These are phyloP conservation scores for Tephrocybe rancida DNA, from an alignment of 768 basidiomycete species.

Conservation along the genomic window DNA sequence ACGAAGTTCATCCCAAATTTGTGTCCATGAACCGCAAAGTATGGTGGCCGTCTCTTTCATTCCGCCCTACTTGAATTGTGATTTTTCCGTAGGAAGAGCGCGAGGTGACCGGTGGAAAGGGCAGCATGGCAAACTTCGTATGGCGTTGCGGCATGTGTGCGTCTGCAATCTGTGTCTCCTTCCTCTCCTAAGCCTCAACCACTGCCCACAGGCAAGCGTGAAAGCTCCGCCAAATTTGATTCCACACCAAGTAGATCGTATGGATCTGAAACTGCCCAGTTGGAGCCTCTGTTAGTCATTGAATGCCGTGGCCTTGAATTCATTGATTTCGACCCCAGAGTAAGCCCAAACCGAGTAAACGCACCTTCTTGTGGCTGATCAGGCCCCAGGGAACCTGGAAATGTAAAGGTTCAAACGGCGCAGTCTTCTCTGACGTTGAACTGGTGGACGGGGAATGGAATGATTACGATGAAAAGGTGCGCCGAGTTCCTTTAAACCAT, in stretches of 20 bases:
- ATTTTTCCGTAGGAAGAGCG: slow-evolving; percentile 54
- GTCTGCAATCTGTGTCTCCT: slow-evolving; percentile 13
- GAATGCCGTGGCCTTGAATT: slow-evolving; percentile 92
- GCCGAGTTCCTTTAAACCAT: slow-evolving; percentile 5
- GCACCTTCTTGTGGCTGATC: not conserved
- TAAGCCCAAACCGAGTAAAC: slow-evolving; percentile 29
- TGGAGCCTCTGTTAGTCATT: slow-evolving; percentile 66
- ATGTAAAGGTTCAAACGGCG: slow-evolving; percentile 63
- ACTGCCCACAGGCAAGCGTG: slow-evolving; percentile 58
- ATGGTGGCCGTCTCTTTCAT: slow-evolving; percentile 12
- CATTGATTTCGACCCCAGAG: slow-evolving; percentile 71
- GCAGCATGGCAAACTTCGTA: slow-evolving; percentile 74
- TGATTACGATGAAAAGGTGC: slow-evolving; percentile 91
- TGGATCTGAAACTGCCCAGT: slow-evolving; percentile 59
- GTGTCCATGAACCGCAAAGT: slow-evolving; percentile 76
- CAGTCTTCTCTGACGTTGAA: slow-evolving; percentile 66
- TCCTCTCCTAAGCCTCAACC: slow-evolving; percentile 1
- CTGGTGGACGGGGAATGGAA: slow-evolving; percentile 74
- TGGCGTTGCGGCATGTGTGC: slow-evolving; percentile 75
- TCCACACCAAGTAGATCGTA: slow-evolving; percentile 53
- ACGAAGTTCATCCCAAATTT: slow-evolving; percentile 73
- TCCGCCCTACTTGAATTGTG: not conserved
- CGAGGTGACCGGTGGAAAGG: slow-evolving; percentile 67
- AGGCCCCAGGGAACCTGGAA: slow-evolving; percentile 71
- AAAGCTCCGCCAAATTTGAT: slow-evolving; percentile 83